Base-by-base conservation (phyloP, 164 flowering plant genomes). In the Tetrastigma voinierianum region DNA sequence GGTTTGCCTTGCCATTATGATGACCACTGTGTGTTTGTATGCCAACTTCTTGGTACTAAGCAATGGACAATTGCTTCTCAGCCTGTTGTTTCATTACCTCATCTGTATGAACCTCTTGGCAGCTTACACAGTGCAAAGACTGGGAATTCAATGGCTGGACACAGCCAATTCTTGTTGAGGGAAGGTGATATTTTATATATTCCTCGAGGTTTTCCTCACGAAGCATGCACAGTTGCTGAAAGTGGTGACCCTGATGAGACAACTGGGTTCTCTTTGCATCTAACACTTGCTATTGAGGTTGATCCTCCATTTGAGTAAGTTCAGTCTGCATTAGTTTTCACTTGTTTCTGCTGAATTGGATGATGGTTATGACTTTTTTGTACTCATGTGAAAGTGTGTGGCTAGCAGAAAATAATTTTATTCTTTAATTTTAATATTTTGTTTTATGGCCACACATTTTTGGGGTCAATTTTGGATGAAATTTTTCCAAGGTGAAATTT, bases 271-370 rank as follows among this genome's bases (percentile, higher is more conserved):
- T 90, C 94, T 51, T 72, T 88, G 62, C 96, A 90, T 74, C 76
- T 90, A 67, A 90, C 96, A 6, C 81, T 90, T 61, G 83, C 85
- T 19, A 76, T 90, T 73, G 92, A 90, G 74, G 79, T 90, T 65
- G 96, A 88, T 70, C 88, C 88, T 69, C 92, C 93, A 54, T 90
- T 90, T 74, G 89, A 85, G 96, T 90, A 84, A 88, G 93, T 78
- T 18, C 21, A 20, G 23, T 21, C 59, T 12, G 9, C 44, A 16
- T 15, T 19, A 17, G 14, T 47, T 57, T 54, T 4, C 59, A 10
- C 45, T 64, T 51, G 16, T 16, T 64, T 70, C 20, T 20, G 32
- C 10, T 55, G 32, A 11, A 21, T 55, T 7, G 14, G n/a, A 55
- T 32, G 40, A 55, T 55, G 52, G 18, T 49, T 49, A n/a, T 5